Evolutionary conservation across 768 basidiomycete species (phyloP), one percentile per base, ranked within the genome.

Genomic region (Arthromyces matolae): DNA sequence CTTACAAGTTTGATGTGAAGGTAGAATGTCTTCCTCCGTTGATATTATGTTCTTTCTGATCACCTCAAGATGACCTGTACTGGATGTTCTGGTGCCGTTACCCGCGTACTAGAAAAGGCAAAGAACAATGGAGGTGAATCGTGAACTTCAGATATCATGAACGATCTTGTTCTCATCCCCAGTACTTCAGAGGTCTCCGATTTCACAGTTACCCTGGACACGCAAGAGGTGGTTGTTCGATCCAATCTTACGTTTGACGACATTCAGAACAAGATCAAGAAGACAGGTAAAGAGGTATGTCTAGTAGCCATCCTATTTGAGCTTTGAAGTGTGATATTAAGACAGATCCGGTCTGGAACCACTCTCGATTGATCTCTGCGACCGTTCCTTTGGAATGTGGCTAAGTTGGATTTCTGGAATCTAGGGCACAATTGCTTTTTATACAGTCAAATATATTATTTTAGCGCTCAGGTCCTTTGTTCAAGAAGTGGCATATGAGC

Each of bases 281-380:
- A 93, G 79, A 95, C 92, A 8, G 93, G 93, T 54, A 93, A 93
- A 69, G 78, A 89, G 84, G 91, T 89, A 43, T 4, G 69, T 61
- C 19, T 2, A 12, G 49, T 20, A 16, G 5, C n/a, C 18, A 25
- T 31, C 8, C 37, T 27, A 29, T 33, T 47, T 4, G 6, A 20
- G 42, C 16, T 16, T 8, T 14, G 28, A 8, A 8, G 8, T 13
- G 12, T 20, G 18, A 28, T 34, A 32, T 42, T 34, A 4, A 18
- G 8, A 31, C 40, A 73, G 71, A 65, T 73, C 37, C 64, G 61
- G 38, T 84, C 83, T 45, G 75, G 83, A 24, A 59, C 62, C 46
- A 72, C 69, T 16, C 53, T 81, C 10, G 66, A 57, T 35, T 75
- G 53, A 71, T 22, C 20, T 49, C 16, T 34, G 34, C 31, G 3